phyloP scores from a whole-genome alignment of 257 asterid genomes.

The Sherardia arvensis region DNA sequence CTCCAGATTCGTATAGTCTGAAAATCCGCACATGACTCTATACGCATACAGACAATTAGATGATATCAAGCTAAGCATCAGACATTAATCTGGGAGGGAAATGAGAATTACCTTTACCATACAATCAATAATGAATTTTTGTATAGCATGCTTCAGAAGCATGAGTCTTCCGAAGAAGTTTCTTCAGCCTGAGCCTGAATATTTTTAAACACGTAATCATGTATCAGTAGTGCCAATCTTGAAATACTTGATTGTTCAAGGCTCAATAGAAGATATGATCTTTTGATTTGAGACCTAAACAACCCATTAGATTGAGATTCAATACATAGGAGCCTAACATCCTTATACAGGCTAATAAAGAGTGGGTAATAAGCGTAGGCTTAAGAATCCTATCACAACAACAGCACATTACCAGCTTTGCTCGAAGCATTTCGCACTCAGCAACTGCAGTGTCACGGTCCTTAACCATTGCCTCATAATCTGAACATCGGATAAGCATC shows the following conservation, averaged over 20 bases:
- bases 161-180: neutral
- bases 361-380: too few relatives aligned
- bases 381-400: too few relatives aligned
- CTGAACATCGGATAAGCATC: slow-evolving; percentile 3
- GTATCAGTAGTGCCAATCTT: too few relatives aligned
- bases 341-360: too few relatives aligned
- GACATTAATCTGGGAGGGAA: neutral
- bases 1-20: too few relatives aligned
- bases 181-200: slow-evolving; percentile 5
- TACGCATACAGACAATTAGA: neutral
- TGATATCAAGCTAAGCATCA: neutral
- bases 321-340: too few relatives aligned
- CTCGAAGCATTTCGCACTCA: slow-evolving; percentile 12
- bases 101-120: neutral
- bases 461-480: slow-evolving; percentile 7
- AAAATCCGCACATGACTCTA: neutral
- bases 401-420: slow-evolving; percentile 12
- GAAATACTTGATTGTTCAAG: too few relatives aligned
- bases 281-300: too few relatives aligned
- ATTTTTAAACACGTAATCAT: neutral
- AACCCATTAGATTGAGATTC: too few relatives aligned
- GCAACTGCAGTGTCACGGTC: slow-evolving; percentile 8
- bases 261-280: too few relatives aligned
- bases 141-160: too few relatives aligned
- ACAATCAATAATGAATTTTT: neutral